Evolutionary conservation across 2,329 filamentous ascomycete species (phyloP).

Genomic region (Cladobotryum protrusum): DNA sequence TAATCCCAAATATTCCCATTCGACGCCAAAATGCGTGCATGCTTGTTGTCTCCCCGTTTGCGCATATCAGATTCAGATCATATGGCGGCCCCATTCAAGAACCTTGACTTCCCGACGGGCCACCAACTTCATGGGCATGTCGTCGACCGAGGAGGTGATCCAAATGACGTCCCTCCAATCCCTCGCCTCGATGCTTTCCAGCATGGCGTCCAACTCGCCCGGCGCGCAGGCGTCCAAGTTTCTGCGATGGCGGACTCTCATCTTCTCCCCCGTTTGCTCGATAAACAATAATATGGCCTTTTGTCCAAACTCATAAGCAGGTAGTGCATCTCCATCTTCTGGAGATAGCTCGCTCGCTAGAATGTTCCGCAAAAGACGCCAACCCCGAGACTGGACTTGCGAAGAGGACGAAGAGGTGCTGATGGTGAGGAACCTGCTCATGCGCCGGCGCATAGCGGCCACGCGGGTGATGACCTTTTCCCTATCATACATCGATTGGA

Average conservation of each 20-base stretch:
- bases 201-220: slow-evolving; percentile 11
- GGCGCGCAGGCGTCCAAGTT: slow-evolving; percentile 13
- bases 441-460: background rate
- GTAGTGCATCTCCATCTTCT: background rate
- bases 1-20: too few species aligned
- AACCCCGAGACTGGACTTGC: background rate
- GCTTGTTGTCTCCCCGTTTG: too few species aligned
- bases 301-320: background rate
- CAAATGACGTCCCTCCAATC: slow-evolving; percentile 23
- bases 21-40: too few species aligned
- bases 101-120: slow-evolving; percentile 1
- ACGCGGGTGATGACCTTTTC: background rate
- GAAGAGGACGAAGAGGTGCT: background rate
- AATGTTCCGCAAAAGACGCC: background rate
- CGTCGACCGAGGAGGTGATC: slow-evolving; percentile 13
- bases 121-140: slow-evolving; percentile 9
- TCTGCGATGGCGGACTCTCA: background rate
- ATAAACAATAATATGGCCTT: background rate
- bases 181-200: slow-evolving; percentile 13
- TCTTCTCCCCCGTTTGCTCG: background rate
- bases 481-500: background rate
- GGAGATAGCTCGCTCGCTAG: background rate
- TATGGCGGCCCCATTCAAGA: slow-evolving; percentile 1
- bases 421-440: background rate
- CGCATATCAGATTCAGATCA: slow-evolving; percentile 1